A percentile compares a stretch with the other conserved stretches of the same genome.
phyloP scores from a whole-genome alignment of 2,329 filamentous ascomycete species.

The Pyricularia sp. region DNA sequence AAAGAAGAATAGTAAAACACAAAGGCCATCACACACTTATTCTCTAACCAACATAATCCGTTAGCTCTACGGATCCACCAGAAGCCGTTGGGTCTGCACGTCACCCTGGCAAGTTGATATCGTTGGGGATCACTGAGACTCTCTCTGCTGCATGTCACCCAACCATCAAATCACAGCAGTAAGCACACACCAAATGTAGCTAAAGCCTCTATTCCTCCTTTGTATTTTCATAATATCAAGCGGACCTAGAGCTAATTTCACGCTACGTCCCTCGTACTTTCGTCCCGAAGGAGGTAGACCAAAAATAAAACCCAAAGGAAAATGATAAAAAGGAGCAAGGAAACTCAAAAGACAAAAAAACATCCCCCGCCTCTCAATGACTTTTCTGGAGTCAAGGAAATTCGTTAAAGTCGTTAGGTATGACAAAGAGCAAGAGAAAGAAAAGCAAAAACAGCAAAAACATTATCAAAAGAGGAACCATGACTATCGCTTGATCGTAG shows the following conservation, averaged over 20 bases:
- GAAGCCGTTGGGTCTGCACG: too few relatives aligned
- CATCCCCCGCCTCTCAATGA: background rate
- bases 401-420: constrained; percentile 10
- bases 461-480: constrained; percentile 4
- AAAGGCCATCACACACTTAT: background rate
- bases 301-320: constrained; percentile 7
- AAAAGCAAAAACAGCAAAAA: constrained; percentile 6
- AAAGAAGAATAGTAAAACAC: background rate
- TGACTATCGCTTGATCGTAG: background rate
- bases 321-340: constrained; percentile 5
- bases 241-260: constrained; percentile 3
- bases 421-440: constrained; percentile 6
- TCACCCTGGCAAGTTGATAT: too few relatives aligned
- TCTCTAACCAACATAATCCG: background rate
- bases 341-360: background rate
- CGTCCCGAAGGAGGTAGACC: constrained; percentile 7
- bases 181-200: background rate
- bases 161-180: background rate
- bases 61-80: background rate
- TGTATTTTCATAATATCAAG: constrained; percentile 7
- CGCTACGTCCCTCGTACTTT: constrained; percentile 9
- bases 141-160: background rate
- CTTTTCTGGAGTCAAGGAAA: constrained; percentile 5
- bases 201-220: constrained; percentile 8
- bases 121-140: background rate